Base-by-base conservation (phyloP, 257 asterid genomes). In the Catharanthus roseus region DNA sequence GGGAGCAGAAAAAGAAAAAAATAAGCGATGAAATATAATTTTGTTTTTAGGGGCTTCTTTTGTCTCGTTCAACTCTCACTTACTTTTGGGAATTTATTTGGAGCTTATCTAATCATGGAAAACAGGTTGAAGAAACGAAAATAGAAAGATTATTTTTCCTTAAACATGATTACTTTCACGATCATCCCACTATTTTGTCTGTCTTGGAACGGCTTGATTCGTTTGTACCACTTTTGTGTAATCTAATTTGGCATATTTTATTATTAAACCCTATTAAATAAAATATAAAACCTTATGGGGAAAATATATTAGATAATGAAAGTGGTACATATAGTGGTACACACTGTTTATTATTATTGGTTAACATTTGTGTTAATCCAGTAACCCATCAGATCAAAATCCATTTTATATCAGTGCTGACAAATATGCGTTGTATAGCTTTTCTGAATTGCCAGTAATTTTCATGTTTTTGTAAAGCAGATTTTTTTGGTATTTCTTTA, bases 21-120 rank as follows among this genome's bases (percentile, higher is more conserved):
- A 38, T 38, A 38, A 8, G 3, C 5, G 3, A 41, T 53, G 50
- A 44, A 54, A 41, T 53, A 31, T 41, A 69, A 50, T 24, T 67
- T 67, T 56, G 77, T 44, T 57, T 13, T 4, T 42, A 15, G 34
- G 41, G 70, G 19, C 42, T 56, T 38, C 24, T 67, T n/a, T 50
- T 56, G 72, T 44, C 72, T 39, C 2, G 72, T 58, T 28, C 73
- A 38, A 74, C 54, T 34, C 64, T 33, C 34, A 31, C 11, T 63
- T 67, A 3, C 13, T 31, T 13, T 74, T n/a, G 67, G n/a, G 58
- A 49, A 61, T 49, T 24, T 4, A 21, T 4, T n/a, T 24, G 45
- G 38, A 62, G 18, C 67, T 65, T 24, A 29, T 49, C 62, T 36
- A 42, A 65, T 47, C 13, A 61, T 55, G 42, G 67, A 21, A 54